Base-by-base conservation (phyloP, 2,329 filamentous ascomycete genomes). In the Penicillium sp. region DNA sequence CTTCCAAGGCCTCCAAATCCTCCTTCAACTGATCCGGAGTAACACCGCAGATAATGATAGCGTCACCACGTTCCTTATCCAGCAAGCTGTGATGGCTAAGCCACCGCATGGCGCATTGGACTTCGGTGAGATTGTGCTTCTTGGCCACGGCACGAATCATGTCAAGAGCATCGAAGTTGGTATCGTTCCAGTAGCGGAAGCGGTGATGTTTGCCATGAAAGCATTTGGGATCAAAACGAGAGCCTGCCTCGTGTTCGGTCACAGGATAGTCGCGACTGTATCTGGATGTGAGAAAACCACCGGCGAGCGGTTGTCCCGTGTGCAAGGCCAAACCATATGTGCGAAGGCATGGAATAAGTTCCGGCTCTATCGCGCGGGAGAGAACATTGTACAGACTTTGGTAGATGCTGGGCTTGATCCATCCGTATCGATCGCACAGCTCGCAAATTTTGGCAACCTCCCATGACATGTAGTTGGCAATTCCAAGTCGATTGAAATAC, bases 361-460 rank as follows among this genome's bases (percentile, higher is more conserved):
- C 77, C 1, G 64, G 59, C 60, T 79, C 75, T 1, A 75, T 67
- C 1, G 62, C 62, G 0, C 77, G 66, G 35, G 70, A 63, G 1
- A 77, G 56, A 1, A 70, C 68, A 55, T 76, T 72, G 59, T 77
- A 78, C 2, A 74, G 62, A 5, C 79, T 78, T 59, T 81, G 78
- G 59, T 79, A 80, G 6, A 79, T 76, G 2, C 62, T 65, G 0
- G 79, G 78, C 56, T 67, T 67, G 42, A 74, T 65, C 70, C 73
- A 81, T 12, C 69, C 73, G 47, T 78, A 67, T 33, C 61, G 57
- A 0, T 67, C 62, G 62, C 76, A 78, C 3, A 79, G 68, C 61
- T 79, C 74, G 57, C 72, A 74, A 23, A 82, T 77, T 59, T 76
- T 68, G 0, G 76, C 76, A 0, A 81, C 77, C 60, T 81, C 77